phyloP scores from a whole-genome alignment of 2,329 filamentous ascomycete species.

The Xylaria hypoxylon region DNA sequence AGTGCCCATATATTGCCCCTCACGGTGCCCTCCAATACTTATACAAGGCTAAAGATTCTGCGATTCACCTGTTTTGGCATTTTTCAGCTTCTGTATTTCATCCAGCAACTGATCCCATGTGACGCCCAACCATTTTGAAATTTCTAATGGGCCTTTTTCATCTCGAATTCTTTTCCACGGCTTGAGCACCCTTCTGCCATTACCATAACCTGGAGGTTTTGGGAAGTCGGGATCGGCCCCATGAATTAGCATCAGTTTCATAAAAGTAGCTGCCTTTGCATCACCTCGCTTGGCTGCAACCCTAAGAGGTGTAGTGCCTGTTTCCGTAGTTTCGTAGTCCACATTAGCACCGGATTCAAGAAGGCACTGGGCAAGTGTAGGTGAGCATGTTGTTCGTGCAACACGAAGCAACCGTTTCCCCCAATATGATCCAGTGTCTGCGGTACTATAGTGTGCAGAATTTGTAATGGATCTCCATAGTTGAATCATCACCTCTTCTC shows the following conservation, averaged over 20 bases:
- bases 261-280: background rate
- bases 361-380: background rate
- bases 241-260: background rate
- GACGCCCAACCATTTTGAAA: slow-evolving; percentile 25
- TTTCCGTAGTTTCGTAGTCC: no score
- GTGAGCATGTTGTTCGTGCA: background rate
- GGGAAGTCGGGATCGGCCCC: background rate
- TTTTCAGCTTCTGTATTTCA: slow-evolving; percentile 31
- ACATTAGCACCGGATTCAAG: background rate
- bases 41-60: background rate
- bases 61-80: background rate
- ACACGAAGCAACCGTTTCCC: background rate
- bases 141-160: slow-evolving; percentile 12
- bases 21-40: no score
- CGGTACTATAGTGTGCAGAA: no score
- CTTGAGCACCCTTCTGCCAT: background rate
- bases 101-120: slow-evolving; percentile 26
- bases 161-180: background rate
- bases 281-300: background rate
- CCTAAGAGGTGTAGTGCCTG: background rate
- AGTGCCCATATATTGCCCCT: no score
- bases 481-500: background rate
- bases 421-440: no score
- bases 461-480: background rate
- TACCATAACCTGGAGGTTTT: no score